Conservation (phyloP, 2,329 filamentous ascomycete genomes). For the Paecilomyces niveus region DNA sequence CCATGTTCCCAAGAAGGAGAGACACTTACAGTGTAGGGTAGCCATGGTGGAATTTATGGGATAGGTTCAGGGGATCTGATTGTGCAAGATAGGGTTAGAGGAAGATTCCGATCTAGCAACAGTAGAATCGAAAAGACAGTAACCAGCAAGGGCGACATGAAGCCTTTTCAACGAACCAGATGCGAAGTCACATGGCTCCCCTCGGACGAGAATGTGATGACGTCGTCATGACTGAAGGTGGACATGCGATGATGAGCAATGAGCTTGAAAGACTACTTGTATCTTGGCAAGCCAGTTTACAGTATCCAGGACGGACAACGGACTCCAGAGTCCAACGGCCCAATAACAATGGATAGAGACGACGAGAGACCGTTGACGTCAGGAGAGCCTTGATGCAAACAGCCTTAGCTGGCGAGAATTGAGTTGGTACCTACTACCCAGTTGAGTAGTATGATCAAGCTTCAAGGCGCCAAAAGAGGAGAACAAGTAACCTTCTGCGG, state of each 20-base stretch:
- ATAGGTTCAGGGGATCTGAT: background rate
- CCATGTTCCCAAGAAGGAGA: background rate
- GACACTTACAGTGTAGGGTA: constrained; percentile 51
- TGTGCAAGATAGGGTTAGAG: background rate
- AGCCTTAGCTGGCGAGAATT: background rate
- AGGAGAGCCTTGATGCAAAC: background rate
- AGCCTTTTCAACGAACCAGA: background rate
- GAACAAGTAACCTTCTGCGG: background rate
- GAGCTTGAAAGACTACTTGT: background rate
- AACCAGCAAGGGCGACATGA: background rate
- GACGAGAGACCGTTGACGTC: background rate
- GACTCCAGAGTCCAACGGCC: no score
- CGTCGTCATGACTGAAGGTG: constrained; percentile 12
- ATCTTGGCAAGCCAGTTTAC: background rate
- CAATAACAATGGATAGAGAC: background rate
- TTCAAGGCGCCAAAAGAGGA: background rate
- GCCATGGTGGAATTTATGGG: constrained; percentile 44
- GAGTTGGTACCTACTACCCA: background rate
- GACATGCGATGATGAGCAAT: background rate
- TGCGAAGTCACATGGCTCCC: background rate
- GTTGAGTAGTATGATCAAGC: background rate
- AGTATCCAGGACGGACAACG: no score
- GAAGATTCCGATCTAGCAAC: background rate
- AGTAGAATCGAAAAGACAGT: background rate
- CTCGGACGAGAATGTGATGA: constrained; percentile 12